phyloP scores from a whole-genome alignment of 2,329 filamentous ascomycete species.

The Clarireedia paspali region DNA sequence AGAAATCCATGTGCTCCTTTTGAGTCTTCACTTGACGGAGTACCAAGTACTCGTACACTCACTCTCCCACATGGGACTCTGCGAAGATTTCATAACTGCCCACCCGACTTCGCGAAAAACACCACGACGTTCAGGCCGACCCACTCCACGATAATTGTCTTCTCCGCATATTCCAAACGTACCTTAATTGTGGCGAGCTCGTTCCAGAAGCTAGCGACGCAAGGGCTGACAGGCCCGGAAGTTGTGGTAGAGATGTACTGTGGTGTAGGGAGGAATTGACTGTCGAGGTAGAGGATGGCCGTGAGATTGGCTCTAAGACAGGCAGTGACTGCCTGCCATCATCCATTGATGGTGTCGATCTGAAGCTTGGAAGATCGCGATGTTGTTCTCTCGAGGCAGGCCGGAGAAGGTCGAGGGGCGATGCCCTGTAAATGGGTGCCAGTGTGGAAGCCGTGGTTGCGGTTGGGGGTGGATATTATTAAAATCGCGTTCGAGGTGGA shows the following conservation, averaged over 20 bases:
- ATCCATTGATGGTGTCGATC: conserved; percentile 37
- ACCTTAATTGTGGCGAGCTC: conserved; percentile 43
- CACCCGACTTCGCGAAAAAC: background rate
- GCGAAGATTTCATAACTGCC: background rate
- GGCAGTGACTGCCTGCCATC: conserved; percentile 40
- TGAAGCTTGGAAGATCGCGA: conserved; percentile 39
- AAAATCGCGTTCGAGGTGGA: conserved; percentile 22
- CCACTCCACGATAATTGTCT: background rate
- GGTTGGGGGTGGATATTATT: conserved; percentile 26
- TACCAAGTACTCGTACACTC: background rate
- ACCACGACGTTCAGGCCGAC: background rate
- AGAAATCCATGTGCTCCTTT: background rate
- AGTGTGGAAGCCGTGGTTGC: conserved; percentile 49
- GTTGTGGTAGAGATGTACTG: conserved; percentile 33
- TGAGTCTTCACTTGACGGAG: background rate
- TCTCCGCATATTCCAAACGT: conserved; percentile 28
- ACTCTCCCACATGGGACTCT: background rate
- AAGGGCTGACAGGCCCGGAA: conserved; percentile 52
- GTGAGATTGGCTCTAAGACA: conserved; percentile 41
- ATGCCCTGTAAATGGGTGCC: conserved; percentile 47
- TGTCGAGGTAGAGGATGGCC: conserved; percentile 44
- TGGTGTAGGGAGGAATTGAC: conserved; percentile 36
- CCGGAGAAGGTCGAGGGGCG: conserved; percentile 44
- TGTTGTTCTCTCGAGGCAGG: conserved; percentile 41
- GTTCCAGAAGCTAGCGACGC: conserved; percentile 46